Base-by-base conservation (phyloP, 805 yeast genomes). In the Schwanniomyces polymorphus region DNA sequence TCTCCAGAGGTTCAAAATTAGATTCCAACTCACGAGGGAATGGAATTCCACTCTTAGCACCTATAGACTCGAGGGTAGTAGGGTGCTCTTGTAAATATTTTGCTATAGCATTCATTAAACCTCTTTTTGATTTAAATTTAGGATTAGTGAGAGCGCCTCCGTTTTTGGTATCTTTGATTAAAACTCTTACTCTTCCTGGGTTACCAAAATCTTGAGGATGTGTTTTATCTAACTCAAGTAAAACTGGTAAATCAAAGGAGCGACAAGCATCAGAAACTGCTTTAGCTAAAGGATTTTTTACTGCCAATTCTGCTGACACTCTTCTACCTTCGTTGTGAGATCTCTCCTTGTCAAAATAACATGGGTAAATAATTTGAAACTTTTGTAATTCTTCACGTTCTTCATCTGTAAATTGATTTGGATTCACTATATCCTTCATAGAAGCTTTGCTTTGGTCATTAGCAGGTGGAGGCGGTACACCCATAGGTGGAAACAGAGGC, bases 141-240 rank as follows among this genome's bases (percentile, higher is more conserved):
- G 55, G 45, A 48, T 71, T 68, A 2, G 53, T 51, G 9, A 75
- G 62, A 25, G 65, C 56, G 1, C 81, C 83, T 9, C 76, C 67
- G 41, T 78, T 77, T 10, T 58, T 58, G n/a, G 57, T 55, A 42
- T 64, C 67, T 58, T 82, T 85, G 35, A 89, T 54, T 39, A 82
- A 72, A 18, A 91, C 86, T 55, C 96, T 81, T 29, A 94, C 91
- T 59, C 98, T 79, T n/a, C 99, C 99, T 4, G 97, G 95, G 61
- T 92, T 92, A 54, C 98, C 96, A 79, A 86, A 94, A 68, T 92
- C 98, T 65, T 91, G 96, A 10, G 98, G 98, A 68, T 92, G 99
- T 1, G 86, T 67, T 70, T 91, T 94, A 49, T 86, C 89, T 50
- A 92, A 83, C 67, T 88, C 94, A 48, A 84, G 74, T 38, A 85